Evolutionary conservation across 2,329 filamentous ascomycete genomes (phyloP).

Genomic region (Cercospora sp.): DNA sequence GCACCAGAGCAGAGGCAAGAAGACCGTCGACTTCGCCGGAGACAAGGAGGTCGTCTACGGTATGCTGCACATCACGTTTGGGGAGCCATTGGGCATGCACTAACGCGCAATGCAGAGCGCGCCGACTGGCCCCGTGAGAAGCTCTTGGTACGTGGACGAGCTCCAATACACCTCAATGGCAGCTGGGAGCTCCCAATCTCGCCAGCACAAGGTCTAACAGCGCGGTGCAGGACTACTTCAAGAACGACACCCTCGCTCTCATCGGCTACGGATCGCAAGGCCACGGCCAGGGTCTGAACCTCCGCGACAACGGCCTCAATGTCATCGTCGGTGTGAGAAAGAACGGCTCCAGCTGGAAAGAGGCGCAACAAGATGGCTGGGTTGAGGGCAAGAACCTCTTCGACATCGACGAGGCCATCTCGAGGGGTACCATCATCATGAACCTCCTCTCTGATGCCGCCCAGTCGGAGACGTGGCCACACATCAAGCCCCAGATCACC

Average conservation of each 20-base stretch:
- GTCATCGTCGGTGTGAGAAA: constrained; percentile 99
- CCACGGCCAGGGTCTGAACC: constrained; percentile 98
- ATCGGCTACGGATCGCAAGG: constrained; percentile 99
- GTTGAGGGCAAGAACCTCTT: constrained; percentile 98
- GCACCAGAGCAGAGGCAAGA: constrained; percentile 77
- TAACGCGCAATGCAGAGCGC: constrained; percentile 66
- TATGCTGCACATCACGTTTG: constrained; percentile 47
- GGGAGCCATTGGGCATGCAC: constrained; percentile 18
- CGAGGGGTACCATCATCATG: constrained; percentile 93
- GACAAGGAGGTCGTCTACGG: constrained; percentile 92
- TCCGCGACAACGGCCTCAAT: constrained; percentile 98
- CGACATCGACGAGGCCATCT: constrained; percentile 95
- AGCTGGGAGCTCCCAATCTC: background rate
- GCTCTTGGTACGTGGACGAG: constrained; percentile 70
- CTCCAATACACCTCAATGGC: constrained; percentile 15
- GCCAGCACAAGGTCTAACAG: constrained; percentile 34
- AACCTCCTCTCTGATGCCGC: constrained; percentile 98
- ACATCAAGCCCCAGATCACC: constrained; percentile 95
- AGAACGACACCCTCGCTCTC: constrained; percentile 97
- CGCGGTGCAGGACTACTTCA: constrained; percentile 84
- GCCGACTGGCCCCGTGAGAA: constrained; percentile 98
- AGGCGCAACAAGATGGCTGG: constrained; percentile 96
- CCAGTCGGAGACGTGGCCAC: constrained; percentile 97
- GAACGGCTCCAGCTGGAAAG: constrained; percentile 97
- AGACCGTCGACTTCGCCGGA: constrained; percentile 99